A percentile compares a stretch with the other conserved stretches of the same genome.
phyloP scores from a whole-genome alignment of 352 stramenopile genomes.

The Blastocystis sp. region DNA sequence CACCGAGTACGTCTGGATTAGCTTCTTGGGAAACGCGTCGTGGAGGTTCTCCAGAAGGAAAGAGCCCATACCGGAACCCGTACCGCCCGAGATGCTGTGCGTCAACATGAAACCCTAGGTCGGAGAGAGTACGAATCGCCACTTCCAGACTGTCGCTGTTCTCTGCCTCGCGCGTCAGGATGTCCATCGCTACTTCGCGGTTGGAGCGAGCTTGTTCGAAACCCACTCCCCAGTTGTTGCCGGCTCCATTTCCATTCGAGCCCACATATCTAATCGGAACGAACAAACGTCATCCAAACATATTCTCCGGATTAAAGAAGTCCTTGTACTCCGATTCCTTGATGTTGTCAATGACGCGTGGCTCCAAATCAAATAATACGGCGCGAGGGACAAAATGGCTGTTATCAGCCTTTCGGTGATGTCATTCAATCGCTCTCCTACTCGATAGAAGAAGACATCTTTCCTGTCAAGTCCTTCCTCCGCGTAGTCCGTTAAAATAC shows the following conservation, averaged over 20 bases:
- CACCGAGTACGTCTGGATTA: constrained; percentile 93
- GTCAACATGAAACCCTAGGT: constrained; percentile 86
- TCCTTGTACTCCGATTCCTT: constrained; percentile 78
- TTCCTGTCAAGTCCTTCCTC: constrained; percentile 83
- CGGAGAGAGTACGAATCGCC: background rate
- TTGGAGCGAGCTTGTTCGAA: constrained; percentile 80
- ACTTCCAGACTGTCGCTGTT: constrained; percentile 80
- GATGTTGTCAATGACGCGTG: constrained; percentile 80
- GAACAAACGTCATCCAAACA: constrained; percentile 66
- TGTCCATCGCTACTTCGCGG: constrained; percentile 94
- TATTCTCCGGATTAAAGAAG: constrained; percentile 97
- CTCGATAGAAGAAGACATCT: constrained; percentile 99
- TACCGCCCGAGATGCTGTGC: constrained; percentile 97
- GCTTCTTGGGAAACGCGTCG: constrained; percentile 98
- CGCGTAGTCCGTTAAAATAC: constrained; percentile 84
- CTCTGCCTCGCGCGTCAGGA: constrained; percentile 95
- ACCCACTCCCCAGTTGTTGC: constrained; percentile 83
- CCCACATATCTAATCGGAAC: constrained; percentile 63
- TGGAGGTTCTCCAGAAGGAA: constrained; percentile 96
- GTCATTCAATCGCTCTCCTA: background rate
- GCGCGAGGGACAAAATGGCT: constrained; percentile 92
- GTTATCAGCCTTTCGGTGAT: constrained; percentile 71
- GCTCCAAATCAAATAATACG: constrained; percentile 95
- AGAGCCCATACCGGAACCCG: constrained; percentile 91
- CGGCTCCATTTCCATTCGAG: constrained; percentile 76